Evolutionary conservation across 805 yeast genomes (phyloP), one percentile per base, ranked within the genome.

Genomic region (baker's yeast (Saccharomyces cerevisiae)): DNA sequence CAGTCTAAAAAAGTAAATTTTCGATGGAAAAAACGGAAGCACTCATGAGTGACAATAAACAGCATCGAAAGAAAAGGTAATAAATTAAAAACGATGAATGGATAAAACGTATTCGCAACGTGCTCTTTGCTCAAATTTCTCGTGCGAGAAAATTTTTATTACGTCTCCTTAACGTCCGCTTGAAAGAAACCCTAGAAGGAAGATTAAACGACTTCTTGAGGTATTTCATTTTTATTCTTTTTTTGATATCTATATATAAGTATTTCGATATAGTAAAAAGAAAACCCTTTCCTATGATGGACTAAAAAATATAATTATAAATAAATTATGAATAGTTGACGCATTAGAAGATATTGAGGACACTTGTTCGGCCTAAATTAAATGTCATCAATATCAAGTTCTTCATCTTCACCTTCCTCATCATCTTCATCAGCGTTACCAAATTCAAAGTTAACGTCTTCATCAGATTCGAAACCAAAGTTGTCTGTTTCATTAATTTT

Each of bases 401-500:
- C 83, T 49, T 68, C 78, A 47, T 72, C 77, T 29, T 73, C 81
- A 31, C 78, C 89, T 41, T 84, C 91, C 13, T 81, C 90, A 26
- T 82, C 90, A 53, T 81, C 87, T 56, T 82, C 90, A 60, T 87
- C 89, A 58, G 88, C 96, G 69, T 86, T 91, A 73, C 97, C 98
- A 74, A 94, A 94, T 78, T 92, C 98, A 74, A 92, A 90, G 82
- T 92, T 92, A 72, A 90, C 96, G 67, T 94, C 99, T 64, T 91
- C 98, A 58, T 91, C 98, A 50, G 90, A 95, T 64, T 90, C 98
- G 72, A 84, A 92, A 70, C 96, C 97, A 70, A 89, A 91, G 59
- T 96, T 89, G 72, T 92, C 97, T 61, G 96, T 90, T 79, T 94
- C 99, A 75, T 92, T 91, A 73, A 94, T 94, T 79, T 89, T 89